Evolutionary conservation across 768 basidiomycete species (phyloP).

Genomic region (Lactifluus echinatus): DNA sequence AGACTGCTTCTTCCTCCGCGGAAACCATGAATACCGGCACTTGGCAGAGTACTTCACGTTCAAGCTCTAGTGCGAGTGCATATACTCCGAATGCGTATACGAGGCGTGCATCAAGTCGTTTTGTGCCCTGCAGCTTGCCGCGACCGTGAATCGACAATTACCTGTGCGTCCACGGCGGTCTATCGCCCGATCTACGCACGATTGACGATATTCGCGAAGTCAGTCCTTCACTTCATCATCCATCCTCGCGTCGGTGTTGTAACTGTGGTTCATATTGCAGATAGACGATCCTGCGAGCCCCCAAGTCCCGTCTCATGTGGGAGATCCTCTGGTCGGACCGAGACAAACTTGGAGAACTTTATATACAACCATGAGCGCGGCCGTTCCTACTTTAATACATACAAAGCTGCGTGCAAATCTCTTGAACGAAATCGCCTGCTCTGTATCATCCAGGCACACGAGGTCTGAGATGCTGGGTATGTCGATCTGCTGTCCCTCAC

Average conservation of each 20-base stretch:
- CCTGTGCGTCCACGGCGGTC: conserved; percentile 93
- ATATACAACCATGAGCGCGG: conserved; percentile 95
- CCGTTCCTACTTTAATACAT: conserved; percentile 93
- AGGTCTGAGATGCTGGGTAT: conserved; percentile 94
- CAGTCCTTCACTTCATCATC: conserved; percentile 24
- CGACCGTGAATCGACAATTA: conserved; percentile 99
- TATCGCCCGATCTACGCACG: conserved; percentile 91
- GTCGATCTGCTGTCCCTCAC: conserved; percentile 21
- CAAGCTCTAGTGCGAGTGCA: conserved; percentile 99
- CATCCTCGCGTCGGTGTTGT: background rate
- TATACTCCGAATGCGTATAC: conserved; percentile 94
- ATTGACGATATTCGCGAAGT: conserved; percentile 90
- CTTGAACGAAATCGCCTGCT: conserved; percentile 93
- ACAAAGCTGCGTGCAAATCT: conserved; percentile 95
- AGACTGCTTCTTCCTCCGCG: conserved; percentile 90
- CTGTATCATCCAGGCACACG: conserved; percentile 95
- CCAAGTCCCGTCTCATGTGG: conserved; percentile 96
- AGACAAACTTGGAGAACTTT: conserved; percentile 81
- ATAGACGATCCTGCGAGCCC: conserved; percentile 99
- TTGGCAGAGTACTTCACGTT: conserved; percentile 98
- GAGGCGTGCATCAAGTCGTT: conserved; percentile 98
- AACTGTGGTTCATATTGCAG: conserved; percentile 31
- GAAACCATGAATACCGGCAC: conserved; percentile 98
- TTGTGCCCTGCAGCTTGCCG: conserved; percentile 89
- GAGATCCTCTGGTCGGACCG: conserved; percentile 97